Evolutionary conservation across 441 rosid species (phyloP), one percentile per base, ranked within the genome.

Genomic region (Jatropha podagrica): DNA sequence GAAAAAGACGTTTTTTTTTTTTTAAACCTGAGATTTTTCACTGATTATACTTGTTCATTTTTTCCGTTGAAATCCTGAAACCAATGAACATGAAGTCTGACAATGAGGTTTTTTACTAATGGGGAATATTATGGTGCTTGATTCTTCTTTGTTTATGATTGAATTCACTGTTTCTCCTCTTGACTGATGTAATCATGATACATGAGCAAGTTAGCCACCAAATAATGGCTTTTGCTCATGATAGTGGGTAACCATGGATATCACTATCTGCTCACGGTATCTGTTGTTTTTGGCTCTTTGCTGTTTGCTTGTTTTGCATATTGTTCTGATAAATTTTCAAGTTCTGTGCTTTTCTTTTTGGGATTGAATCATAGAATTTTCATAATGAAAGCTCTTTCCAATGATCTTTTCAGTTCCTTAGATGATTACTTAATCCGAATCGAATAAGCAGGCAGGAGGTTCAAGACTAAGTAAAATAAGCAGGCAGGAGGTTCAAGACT

Each of bases 321-420:
- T 12, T 27, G 14, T 74, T 40, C 48, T 67, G 70, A 41, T 27
- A 41, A 65, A 0, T 40, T 26, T 68, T 59, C 40, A 69, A 44
- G 5, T 49, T 66, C 23, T 48, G 63, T 8, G 40, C 38, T 75
- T 48, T 3, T 12, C 42, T 40, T 67, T 51, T 62, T 72, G 65
- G 67, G 27, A 48, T 51, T 27, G 14, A 46, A 18, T 37, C 60
- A 38, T 67, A 42, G 61, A 65, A 42, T 71, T 66, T 71, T 71
- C 54, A 38, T 77, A 49, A 79, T 71, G 38, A 46, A 75, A 72
- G 55, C 69, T 37, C 13, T 69, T 74, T 79, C 68, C 15, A 71
- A 71, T 80, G 71, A 32, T 40, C 69, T 38, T 72, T 83, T 66
- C 83, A 77, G 86, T 78, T 76, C 64, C 27, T 63, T 11, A 42